Percentiles rank a stretch among this genome's conserved stretches.
Evolutionary conservation across 106 monocot species (phyloP).

Genomic region (Dendrobium huoshanense): DNA sequence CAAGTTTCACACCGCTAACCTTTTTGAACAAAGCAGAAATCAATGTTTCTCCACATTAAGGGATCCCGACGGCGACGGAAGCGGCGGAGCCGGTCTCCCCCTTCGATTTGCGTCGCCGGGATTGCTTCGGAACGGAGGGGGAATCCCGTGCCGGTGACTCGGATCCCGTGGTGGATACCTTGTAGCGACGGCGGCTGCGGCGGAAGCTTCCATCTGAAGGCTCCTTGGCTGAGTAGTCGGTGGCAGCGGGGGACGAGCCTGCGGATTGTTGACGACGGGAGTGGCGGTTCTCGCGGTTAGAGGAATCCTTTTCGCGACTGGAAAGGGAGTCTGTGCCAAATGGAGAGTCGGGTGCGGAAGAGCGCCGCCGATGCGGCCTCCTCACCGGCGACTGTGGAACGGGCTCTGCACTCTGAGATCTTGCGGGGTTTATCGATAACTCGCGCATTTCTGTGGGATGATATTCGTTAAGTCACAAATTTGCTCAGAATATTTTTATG

Average conservation of each 20-base stretch:
- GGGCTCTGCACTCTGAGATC: not conserved
- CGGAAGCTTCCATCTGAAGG: not conserved
- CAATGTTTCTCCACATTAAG: not conserved
- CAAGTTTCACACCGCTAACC: not conserved
- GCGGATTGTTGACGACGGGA: slow-evolving; percentile 4
- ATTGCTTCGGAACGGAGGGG: slow-evolving; percentile 15
- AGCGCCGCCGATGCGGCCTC: not conserved
- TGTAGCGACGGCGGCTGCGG: not conserved
- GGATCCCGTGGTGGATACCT: not conserved
- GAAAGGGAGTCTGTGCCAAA: not conserved
- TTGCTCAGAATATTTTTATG: too few relatives aligned
- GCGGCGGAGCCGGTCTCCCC: not conserved
- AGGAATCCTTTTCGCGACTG: not conserved
- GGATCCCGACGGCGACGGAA: not conserved
- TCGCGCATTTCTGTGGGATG: not conserved
- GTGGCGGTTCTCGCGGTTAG: not conserved
- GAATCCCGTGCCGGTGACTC: slow-evolving; percentile 9
- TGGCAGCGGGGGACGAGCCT: not conserved
- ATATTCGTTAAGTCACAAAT: too few relatives aligned
- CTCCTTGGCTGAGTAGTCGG: not conserved
- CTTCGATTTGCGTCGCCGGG: slow-evolving; percentile 11
- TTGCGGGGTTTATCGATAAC: not conserved
- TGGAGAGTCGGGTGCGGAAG: not conserved
- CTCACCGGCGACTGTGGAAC: not conserved
- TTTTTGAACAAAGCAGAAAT: not conserved